Evolutionary conservation across 2,329 filamentous ascomycete genomes (phyloP).

Genomic region (Aspergillus tanneri): DNA sequence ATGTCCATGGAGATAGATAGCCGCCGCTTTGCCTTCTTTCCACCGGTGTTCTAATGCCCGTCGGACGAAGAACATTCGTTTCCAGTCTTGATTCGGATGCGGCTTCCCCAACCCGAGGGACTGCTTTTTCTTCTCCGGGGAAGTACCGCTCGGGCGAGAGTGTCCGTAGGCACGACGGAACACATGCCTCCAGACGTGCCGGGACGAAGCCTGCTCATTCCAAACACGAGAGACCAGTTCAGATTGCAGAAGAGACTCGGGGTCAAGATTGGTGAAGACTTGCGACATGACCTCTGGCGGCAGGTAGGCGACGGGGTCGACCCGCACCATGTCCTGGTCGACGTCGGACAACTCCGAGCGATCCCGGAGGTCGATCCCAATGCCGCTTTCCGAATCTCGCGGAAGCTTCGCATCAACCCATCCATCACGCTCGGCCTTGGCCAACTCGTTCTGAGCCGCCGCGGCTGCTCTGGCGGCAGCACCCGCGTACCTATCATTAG

Average conservation of each 20-base stretch:
- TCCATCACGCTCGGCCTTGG: constrained; percentile 32
- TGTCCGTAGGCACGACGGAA: constrained; percentile 57
- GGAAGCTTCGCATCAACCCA: constrained; percentile 32
- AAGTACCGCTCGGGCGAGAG: constrained; percentile 36
- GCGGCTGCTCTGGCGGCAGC: constrained; percentile 50
- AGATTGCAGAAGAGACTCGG: constrained; percentile 54
- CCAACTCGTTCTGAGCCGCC: constrained; percentile 50
- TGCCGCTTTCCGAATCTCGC: constrained; percentile 50
- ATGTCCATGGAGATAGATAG: constrained; percentile 89
- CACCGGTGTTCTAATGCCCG: constrained; percentile 75
- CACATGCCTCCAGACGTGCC: constrained; percentile 62
- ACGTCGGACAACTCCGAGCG: constrained; percentile 36
- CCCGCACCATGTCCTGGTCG: constrained; percentile 38
- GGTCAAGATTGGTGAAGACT: constrained; percentile 61
- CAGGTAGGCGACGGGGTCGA: constrained; percentile 56
- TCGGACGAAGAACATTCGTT: constrained; percentile 76
- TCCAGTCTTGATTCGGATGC: constrained; percentile 72
- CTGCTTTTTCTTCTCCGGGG: constrained; percentile 50
- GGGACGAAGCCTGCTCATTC: constrained; percentile 55
- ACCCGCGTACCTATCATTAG: constrained; percentile 41
- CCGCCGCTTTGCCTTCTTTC: constrained; percentile 73
- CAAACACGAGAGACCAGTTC: constrained; percentile 59
- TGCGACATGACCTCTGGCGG: constrained; percentile 60
- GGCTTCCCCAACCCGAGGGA: constrained; percentile 55
- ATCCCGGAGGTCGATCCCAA: constrained; percentile 47